A percentile compares a stretch with the other conserved stretches of the same genome.
Conservation (phyloP, 2,329 filamentous ascomycete species). For the Exserohilum turcica region DNA sequence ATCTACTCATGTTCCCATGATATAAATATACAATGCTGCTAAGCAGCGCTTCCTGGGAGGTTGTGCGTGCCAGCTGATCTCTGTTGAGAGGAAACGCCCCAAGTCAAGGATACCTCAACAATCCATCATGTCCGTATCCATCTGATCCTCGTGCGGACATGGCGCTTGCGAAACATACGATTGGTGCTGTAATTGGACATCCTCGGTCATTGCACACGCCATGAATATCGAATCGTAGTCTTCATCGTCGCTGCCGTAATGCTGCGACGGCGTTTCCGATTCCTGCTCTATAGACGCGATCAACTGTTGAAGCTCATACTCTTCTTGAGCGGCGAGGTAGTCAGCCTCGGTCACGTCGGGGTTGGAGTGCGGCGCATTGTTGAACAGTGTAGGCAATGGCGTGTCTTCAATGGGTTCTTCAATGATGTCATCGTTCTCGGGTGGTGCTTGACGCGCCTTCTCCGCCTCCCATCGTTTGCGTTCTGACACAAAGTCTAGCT, state of each 20-base stretch:
- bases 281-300: slow-evolving; percentile 51
- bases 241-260: slow-evolving; percentile 61
- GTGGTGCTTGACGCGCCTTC: slow-evolving; percentile 49
- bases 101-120: slow-evolving; percentile 13
- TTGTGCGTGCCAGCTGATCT: no score
- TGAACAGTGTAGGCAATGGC: slow-evolving; percentile 7
- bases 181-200: slow-evolving; percentile 50
- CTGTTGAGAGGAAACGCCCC: background rate
- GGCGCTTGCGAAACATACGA: slow-evolving; percentile 10
- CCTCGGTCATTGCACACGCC: slow-evolving; percentile 58
- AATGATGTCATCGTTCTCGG: slow-evolving; percentile 29
- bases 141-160: slow-evolving; percentile 32
- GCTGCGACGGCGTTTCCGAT: slow-evolving; percentile 29
- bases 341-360: slow-evolving; percentile 46
- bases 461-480: slow-evolving; percentile 54
- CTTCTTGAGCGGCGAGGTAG: slow-evolving; percentile 49
- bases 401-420: slow-evolving; percentile 30
- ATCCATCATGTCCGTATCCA: slow-evolving; percentile 47
- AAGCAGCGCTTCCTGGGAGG: background rate
- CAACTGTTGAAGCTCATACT: slow-evolving; percentile 53
- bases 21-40: background rate
- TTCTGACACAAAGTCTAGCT: slow-evolving; percentile 52
- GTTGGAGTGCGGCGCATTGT: slow-evolving; percentile 13
- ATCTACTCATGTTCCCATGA: background rate
- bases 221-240: slow-evolving; percentile 69